Conservation (phyloP, 768 basidiomycete species). For the Naematelia encephala region DNA sequence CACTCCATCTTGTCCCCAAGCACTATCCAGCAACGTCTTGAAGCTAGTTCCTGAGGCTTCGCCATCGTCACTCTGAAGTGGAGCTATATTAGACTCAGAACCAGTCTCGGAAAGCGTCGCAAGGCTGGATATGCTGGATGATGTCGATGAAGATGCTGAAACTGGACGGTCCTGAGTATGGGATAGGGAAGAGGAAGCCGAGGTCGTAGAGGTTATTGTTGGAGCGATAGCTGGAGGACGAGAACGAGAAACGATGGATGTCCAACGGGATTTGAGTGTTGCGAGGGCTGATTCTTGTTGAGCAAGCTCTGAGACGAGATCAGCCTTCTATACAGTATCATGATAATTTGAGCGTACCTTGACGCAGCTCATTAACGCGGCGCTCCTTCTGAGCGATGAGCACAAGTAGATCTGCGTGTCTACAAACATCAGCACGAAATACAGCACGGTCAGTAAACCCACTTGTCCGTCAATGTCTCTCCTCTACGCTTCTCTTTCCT, state of each 20-base stretch:
- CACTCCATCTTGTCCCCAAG: slow-evolving; percentile 7
- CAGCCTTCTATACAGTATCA: background rate
- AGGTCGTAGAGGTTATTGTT: background rate
- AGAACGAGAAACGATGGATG: slow-evolving; percentile 32
- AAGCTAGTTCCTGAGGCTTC: background rate
- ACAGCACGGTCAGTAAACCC: slow-evolving; percentile 5
- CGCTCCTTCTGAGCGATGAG: slow-evolving; percentile 41
- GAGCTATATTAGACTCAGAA: background rate
- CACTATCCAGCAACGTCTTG: slow-evolving; percentile 6
- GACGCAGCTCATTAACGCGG: slow-evolving; percentile 35
- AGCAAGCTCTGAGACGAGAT: slow-evolving; percentile 23
- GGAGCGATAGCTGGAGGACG: slow-evolving; percentile 13
- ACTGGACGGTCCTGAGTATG: background rate
- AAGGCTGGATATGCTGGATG: background rate
- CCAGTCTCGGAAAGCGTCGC: background rate
- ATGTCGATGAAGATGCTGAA: background rate
- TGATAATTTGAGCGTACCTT: slow-evolving; percentile 20
- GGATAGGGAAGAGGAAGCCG: slow-evolving; percentile 1
- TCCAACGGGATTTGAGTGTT: slow-evolving; percentile 36
- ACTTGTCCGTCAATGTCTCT: slow-evolving; percentile 37
- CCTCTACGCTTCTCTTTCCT: slow-evolving; percentile 2
- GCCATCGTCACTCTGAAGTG: background rate
- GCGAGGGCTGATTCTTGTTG: slow-evolving; percentile 34
- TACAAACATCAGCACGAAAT: slow-evolving; percentile 6
- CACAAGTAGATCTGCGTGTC: slow-evolving; percentile 41